Percentiles rank a stretch among this genome's conserved stretches.
phyloP scores from a whole-genome alignment of 345 rosid genomes.

The Physaria fendleri region DNA sequence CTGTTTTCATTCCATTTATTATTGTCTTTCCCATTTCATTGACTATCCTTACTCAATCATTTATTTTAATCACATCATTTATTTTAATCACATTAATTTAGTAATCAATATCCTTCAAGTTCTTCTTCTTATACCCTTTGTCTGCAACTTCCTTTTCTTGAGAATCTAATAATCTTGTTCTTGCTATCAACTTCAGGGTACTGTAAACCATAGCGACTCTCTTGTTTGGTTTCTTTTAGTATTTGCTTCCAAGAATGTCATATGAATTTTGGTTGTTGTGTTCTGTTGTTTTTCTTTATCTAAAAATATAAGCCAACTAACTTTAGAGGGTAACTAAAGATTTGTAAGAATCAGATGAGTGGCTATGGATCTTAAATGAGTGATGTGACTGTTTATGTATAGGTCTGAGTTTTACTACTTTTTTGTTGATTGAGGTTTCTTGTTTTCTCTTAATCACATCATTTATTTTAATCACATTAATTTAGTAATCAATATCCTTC shows the following conservation, averaged over 20 bases:
- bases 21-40: constrained; percentile 18
- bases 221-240: not conserved
- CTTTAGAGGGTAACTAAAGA: constrained; percentile 13
- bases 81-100: constrained; percentile 16
- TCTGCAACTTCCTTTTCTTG: constrained; percentile 25
- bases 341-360: not conserved
- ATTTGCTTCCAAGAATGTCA: not conserved
- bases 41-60: constrained; percentile 13
- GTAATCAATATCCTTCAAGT: not conserved
- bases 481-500: not conserved
- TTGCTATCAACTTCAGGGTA: constrained; percentile 16
- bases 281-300: not conserved
- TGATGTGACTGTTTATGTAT: constrained; percentile 14
- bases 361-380: constrained; percentile 7
- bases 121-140: constrained; percentile 15
- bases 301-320: constrained; percentile 1
- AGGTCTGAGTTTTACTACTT: constrained; percentile 11
- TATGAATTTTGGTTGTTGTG: not conserved
- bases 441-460: no score
- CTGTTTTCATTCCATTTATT: constrained; percentile 28
- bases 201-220: not conserved
- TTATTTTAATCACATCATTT: no score
- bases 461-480: constrained; percentile 13
- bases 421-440: constrained; percentile 7
- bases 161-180: not conserved